Percentiles rank a stretch among this genome's conserved stretches.
Evolutionary conservation across 2,329 filamentous ascomycete genomes (phyloP).

Genomic region (Periconia sp.): DNA sequence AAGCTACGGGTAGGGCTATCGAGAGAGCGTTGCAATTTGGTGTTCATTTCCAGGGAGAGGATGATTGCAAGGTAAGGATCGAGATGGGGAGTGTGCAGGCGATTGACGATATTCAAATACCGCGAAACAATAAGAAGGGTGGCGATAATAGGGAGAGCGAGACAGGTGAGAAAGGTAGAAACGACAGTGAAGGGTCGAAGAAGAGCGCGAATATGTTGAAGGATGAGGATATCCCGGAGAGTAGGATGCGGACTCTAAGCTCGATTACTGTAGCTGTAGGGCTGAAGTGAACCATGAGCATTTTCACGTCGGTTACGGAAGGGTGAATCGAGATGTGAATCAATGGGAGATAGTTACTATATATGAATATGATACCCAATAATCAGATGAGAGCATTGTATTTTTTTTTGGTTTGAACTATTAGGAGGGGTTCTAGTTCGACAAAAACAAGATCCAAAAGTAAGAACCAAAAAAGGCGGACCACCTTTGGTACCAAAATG

Average conservation of each 20-base stretch:
- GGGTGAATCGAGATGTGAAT: neutral
- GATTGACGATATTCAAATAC: slow-evolving; percentile 64
- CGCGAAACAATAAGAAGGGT: slow-evolving; percentile 4
- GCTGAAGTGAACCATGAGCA: slow-evolving; percentile 15
- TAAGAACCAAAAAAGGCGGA: too few species aligned
- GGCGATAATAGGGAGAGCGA: slow-evolving; percentile 6
- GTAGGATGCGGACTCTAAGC: slow-evolving; percentile 41
- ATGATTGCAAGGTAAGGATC: slow-evolving; percentile 60
- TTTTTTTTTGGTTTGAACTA: too few species aligned
- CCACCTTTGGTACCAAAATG: too few species aligned
- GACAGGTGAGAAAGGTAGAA: slow-evolving; percentile 7
- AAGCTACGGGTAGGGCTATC: slow-evolving; percentile 69
- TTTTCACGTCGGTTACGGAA: too few species aligned
- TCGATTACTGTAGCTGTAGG: slow-evolving; percentile 36
- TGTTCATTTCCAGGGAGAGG: slow-evolving; percentile 64
- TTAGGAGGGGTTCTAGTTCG: too few species aligned
- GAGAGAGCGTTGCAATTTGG: slow-evolving; percentile 64
- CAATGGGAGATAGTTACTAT: neutral
- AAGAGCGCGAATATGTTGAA: slow-evolving; percentile 15
- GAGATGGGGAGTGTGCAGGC: slow-evolving; percentile 65
- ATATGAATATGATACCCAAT: neutral
- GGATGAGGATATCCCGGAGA: slow-evolving; percentile 43
- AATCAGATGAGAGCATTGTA: neutral
- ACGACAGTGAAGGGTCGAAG: slow-evolving; percentile 19
- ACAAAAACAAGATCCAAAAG: too few species aligned